Evolutionary conservation across 2,329 filamentous ascomycete species (phyloP).

Genomic region (Neurospora sp.): DNA sequence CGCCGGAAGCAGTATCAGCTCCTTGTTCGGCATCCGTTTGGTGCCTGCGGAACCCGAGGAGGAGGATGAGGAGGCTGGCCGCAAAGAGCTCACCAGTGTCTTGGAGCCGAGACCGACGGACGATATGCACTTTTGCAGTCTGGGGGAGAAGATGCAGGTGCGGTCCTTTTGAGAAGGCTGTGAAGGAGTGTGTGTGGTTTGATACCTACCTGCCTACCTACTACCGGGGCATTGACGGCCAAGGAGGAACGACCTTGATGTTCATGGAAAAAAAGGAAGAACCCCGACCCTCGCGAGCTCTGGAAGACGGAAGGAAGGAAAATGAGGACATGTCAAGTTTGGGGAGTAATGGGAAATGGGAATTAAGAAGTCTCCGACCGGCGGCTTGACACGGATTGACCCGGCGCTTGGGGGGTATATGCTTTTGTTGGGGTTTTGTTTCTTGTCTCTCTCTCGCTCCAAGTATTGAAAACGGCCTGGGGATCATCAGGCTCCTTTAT

Average conservation of each 20-base stretch:
- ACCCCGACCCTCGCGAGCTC: not conserved
- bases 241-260: not conserved
- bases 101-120: slow-evolving; percentile 51
- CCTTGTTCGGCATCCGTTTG: not conserved
- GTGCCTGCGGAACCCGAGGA: slow-evolving; percentile 36
- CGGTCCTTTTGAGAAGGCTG: slow-evolving; percentile 25
- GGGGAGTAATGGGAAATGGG: not conserved
- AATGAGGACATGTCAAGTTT: not conserved
- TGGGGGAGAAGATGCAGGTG: slow-evolving; percentile 54
- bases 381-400: not conserved
- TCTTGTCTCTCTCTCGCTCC: not conserved
- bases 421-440: not conserved
- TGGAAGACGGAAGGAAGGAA: not conserved
- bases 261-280: not conserved
- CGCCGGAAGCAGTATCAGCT: slow-evolving; percentile 24
- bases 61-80: slow-evolving; percentile 44
- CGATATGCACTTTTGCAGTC: slow-evolving; percentile 47
- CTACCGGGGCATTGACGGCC: not conserved
- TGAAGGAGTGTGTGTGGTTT: not conserved
- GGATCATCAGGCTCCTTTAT: not conserved
- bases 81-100: slow-evolving; percentile 39
- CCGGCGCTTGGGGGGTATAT: not conserved
- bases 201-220: not conserved
- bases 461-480: not conserved
- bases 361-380: not conserved